Base-by-base conservation (phyloP, 2,329 filamentous ascomycete species). In the Scedosporium boydii region DNA sequence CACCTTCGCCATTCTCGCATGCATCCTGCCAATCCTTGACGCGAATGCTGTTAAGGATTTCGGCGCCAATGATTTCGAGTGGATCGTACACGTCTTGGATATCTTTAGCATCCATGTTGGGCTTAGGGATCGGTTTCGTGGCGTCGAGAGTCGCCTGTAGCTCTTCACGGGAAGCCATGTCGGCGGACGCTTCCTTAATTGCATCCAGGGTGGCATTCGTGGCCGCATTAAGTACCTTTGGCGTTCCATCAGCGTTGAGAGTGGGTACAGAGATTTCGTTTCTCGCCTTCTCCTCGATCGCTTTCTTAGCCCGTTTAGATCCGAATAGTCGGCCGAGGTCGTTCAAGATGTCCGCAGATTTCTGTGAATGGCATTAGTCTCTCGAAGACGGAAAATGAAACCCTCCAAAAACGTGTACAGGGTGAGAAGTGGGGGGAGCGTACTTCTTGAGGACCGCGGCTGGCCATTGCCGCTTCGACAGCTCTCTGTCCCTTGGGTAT, bases 291-390 rank as follows among this genome's bases (percentile, higher is more conserved):
- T 87, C 83, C 29, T 82, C 80, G 67, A 95, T 85, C 1, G 85
- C 88, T 76, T 93, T 93, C 79, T 87, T 89, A 23, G 90, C 88
- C 75, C 93, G 93, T 78, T 90, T 92, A 27, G 90, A 93, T 72
- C 91, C 91, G 69, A 96, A 96, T 38, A 88, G 86, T 68, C 89
- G 82, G 48, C 89, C 89, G 12, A 96, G 84, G 2, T 87, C 84
- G 68, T 86, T 87, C 67, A 84, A 84, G 70, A 83, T 82, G 29
- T 87, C 83, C 68, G 82, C 76, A 69, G 82, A 82, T 55, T 77
- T 82, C 84, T 87, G 67, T 18, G 63, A 44, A 12, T 38, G 10
- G 21, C 42, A 44, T 44, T 58, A 59, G 41, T 29, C 27, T 27
- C 38, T 27, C 21, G 5, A 59, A 26, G 41, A 23, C 27, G 18